A percentile compares a stretch with the other conserved stretches of the same genome.
Conservation (phyloP, 495 filamentous ascomycete genomes). For the Cladorrhinum samala region DNA sequence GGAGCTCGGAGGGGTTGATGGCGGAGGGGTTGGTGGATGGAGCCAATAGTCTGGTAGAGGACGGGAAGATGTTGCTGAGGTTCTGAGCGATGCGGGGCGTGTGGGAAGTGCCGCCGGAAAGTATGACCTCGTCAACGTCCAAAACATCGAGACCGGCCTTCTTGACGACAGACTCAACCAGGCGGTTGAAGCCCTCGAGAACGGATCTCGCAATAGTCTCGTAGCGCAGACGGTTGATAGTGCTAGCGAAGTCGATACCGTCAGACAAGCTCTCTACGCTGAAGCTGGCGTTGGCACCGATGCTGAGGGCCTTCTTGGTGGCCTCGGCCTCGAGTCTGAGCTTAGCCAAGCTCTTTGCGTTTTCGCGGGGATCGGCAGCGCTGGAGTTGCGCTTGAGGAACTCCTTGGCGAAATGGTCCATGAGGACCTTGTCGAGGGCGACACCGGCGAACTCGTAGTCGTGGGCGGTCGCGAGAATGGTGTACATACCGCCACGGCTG, state of each 20-base stretch:
- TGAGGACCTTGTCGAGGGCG: conserved; percentile 78
- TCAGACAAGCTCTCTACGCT: conserved; percentile 82
- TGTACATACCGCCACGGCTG: conserved; percentile 93
- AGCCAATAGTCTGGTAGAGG: conserved; percentile 69
- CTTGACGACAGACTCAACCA: conserved; percentile 78
- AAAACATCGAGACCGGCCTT: conserved; percentile 90
- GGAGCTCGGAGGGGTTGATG: conserved; percentile 88
- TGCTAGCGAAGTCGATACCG: conserved; percentile 84
- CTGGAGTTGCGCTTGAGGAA: conserved; percentile 89
- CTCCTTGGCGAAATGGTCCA: conserved; percentile 97
- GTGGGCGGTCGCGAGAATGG: conserved; percentile 84
- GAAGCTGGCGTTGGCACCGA: conserved; percentile 81
- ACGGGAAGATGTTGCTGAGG: conserved; percentile 71
- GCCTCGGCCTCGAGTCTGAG: conserved; percentile 85
- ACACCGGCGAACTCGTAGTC: conserved; percentile 86
- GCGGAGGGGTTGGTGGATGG: conserved; percentile 69
- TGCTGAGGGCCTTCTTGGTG: conserved; percentile 80
- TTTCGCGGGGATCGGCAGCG: conserved; percentile 69
- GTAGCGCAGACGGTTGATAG: conserved; percentile 87
- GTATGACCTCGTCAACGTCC: conserved; percentile 91
- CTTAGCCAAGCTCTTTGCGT: conserved; percentile 78
- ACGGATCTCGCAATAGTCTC: conserved; percentile 82
- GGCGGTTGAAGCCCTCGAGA: conserved; percentile 75
- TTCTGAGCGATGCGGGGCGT: conserved; percentile 84
- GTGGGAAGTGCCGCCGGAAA: conserved; percentile 87